These are phyloP conservation scores for Phytophthora ramorum DNA, from an alignment of 352 stramenopile genomes.

Conservation along the genomic window DNA sequence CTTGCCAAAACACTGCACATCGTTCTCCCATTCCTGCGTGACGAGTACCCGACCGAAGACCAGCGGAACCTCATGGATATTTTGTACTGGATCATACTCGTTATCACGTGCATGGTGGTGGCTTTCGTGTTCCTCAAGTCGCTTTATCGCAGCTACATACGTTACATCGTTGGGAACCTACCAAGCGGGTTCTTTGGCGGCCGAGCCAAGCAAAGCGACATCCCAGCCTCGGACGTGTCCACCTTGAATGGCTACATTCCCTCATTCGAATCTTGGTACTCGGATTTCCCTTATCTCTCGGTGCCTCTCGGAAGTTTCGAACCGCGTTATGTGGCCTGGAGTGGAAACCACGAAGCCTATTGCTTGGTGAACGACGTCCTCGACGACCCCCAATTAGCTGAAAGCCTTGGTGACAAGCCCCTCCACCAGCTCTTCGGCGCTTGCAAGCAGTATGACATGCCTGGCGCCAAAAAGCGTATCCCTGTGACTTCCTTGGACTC, in stretches of 20 bases:
- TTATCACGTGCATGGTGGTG: slow-evolving; percentile 40
- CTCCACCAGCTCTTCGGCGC: slow-evolving; percentile 65
- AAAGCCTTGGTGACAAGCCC: slow-evolving; percentile 45
- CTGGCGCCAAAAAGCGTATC: slow-evolving; percentile 20
- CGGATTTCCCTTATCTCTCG: slow-evolving; percentile 70
- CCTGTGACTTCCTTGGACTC: slow-evolving; percentile 26
- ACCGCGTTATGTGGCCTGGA: slow-evolving; percentile 63
- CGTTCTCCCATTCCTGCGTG: slow-evolving; percentile 61
- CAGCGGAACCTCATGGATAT: slow-evolving; percentile 49
- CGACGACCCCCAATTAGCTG: slow-evolving; percentile 50
- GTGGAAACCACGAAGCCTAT: slow-evolving; percentile 59
- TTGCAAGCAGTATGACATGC: slow-evolving; percentile 65
- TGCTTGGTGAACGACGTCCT: slow-evolving; percentile 74
- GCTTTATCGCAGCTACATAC: slow-evolving; percentile 42
- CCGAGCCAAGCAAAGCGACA: slow-evolving; percentile 49
- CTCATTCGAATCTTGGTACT: slow-evolving; percentile 74
- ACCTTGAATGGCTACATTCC: slow-evolving; percentile 68
- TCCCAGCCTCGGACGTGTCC: slow-evolving; percentile 49
- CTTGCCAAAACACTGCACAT: slow-evolving; percentile 48
- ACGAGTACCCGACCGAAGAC: slow-evolving; percentile 41
- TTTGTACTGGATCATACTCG: slow-evolving; percentile 51
- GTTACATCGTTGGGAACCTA: slow-evolving; percentile 45
- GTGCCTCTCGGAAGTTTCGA: slow-evolving; percentile 65
- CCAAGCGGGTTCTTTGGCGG: slow-evolving; percentile 33
- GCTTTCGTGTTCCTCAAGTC: slow-evolving; percentile 46